Conservation (phyloP, 805 yeast species). For the Candida maris region DNA sequence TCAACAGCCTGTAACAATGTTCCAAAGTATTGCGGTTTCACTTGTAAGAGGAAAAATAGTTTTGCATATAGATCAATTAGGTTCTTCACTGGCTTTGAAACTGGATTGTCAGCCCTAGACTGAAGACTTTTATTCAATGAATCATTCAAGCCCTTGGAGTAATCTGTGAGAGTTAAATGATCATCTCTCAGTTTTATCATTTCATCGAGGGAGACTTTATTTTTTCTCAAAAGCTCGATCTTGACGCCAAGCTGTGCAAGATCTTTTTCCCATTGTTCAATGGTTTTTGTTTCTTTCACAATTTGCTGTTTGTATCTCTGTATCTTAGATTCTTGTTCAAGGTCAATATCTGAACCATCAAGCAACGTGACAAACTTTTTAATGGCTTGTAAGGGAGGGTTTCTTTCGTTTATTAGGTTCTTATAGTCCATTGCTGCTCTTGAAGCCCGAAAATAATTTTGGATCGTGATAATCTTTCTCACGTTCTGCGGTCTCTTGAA, state of each 20-base stretch:
- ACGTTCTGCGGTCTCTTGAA: conserved; percentile 49
- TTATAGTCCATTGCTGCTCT: conserved; percentile 70
- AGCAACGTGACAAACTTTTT: conserved; percentile 72
- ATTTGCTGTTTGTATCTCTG: conserved; percentile 67
- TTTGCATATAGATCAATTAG: conserved; percentile 71
- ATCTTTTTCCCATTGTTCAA: conserved; percentile 68
- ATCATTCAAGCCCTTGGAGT: conserved; percentile 25
- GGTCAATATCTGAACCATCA: conserved; percentile 59
- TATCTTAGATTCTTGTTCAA: conserved; percentile 67
- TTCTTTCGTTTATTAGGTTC: conserved; percentile 60
- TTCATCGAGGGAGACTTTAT: conserved; percentile 75
- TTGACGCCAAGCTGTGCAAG: conserved; percentile 77
- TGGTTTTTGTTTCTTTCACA: conserved; percentile 62
- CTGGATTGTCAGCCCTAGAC: conserved; percentile 15
- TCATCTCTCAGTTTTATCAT: conserved; percentile 40
- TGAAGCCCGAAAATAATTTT: conserved; percentile 66
- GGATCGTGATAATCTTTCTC: conserved; percentile 65
- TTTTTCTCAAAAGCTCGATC: conserved; percentile 71
- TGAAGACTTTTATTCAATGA: conserved; percentile 20
- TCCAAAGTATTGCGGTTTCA: conserved; percentile 71
- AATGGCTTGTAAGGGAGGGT: conserved; percentile 77
- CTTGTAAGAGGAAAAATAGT: conserved; percentile 76
- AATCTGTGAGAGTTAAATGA: conserved; percentile 26
- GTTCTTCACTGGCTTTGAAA: conserved; percentile 41
- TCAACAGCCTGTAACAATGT: conserved; percentile 41